Percentiles rank a stretch among this genome's conserved stretches.
Conservation (phyloP, 2,329 filamentous ascomycete genomes). For the Aaosphaeria arxii region DNA sequence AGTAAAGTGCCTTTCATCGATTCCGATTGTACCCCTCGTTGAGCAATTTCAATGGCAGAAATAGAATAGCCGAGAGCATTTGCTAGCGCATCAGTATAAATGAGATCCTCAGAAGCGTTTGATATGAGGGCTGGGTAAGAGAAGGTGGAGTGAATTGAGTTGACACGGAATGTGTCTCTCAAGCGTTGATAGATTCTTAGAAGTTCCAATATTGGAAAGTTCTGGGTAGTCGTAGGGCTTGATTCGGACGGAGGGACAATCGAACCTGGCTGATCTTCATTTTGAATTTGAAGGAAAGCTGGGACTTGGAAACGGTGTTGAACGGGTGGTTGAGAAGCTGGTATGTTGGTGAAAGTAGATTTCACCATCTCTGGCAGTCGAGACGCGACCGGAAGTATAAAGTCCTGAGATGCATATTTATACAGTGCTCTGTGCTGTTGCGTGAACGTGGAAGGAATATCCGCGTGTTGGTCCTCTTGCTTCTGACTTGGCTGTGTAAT, state of each 20-base stretch:
- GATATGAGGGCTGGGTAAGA: conserved; percentile 40
- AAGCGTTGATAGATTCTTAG: conserved; percentile 56
- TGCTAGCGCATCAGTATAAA: conserved; percentile 58
- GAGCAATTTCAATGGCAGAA: conserved; percentile 83
- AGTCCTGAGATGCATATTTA: conserved; percentile 49
- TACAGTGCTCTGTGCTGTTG: conserved; percentile 49
- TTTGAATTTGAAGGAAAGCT: conserved; percentile 23
- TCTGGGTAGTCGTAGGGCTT: conserved; percentile 12
- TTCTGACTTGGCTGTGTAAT: conserved; percentile 50
- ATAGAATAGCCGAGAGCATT: conserved; percentile 78
- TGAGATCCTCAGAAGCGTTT: conserved; percentile 44
- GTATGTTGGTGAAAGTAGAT: conserved; percentile 15
- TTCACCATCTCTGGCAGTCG: conserved; percentile 36
- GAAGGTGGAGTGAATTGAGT: conserved; percentile 49
- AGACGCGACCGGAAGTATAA: conserved; percentile 50
- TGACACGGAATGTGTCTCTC: conserved; percentile 53
- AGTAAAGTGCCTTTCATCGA: conserved; percentile 68
- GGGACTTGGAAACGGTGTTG: conserved; percentile 27
- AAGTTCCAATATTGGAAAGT: conserved; percentile 44
- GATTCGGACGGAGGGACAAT: conserved; percentile 20
- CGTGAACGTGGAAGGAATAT: conserved; percentile 19
- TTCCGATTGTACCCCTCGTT: conserved; percentile 76
- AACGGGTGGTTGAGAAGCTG: conserved; percentile 15
- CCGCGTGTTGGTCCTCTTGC: conserved; percentile 26
- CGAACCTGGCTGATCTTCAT: conserved; percentile 21